Conservation (phyloP, 768 basidiomycete genomes). For the Suillus subluteus region DNA sequence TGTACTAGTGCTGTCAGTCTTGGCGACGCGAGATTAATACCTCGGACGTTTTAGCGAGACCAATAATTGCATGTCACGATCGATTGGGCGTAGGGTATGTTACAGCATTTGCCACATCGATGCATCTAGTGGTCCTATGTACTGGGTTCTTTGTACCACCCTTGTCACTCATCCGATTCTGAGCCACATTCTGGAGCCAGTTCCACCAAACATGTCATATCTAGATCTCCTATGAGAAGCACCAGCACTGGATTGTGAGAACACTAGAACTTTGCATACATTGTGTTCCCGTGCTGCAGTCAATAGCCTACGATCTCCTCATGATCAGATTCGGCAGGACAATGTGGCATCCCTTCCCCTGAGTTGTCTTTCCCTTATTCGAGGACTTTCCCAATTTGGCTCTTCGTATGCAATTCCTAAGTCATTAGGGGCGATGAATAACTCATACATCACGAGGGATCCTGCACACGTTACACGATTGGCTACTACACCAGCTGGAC, state of each 20-base stretch:
- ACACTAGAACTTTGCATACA: background rate
- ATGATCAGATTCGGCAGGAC: too few relatives aligned
- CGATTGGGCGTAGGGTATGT: slow-evolving; percentile 1
- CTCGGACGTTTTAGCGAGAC: background rate
- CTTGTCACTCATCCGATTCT: too few relatives aligned
- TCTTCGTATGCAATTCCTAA: too few relatives aligned
- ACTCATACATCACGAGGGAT: background rate
- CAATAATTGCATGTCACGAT: background rate
- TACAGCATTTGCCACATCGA: background rate
- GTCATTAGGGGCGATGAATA: background rate
- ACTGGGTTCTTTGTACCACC: background rate
- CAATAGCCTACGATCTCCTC: background rate
- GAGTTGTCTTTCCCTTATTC: background rate
- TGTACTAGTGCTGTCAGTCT: background rate
- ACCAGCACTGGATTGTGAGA: background rate
- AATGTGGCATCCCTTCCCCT: background rate
- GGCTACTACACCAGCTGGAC: slow-evolving; percentile 19
- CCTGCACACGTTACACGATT: background rate
- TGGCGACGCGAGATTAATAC: background rate
- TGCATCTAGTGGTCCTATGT: too few relatives aligned
- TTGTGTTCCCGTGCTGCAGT: background rate
- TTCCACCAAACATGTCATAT: background rate
- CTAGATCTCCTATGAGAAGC: background rate
- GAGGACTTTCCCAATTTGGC: background rate
- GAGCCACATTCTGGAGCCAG: too few relatives aligned